Percentiles rank a stretch among this genome's conserved stretches.
These are phyloP conservation scores for Micromonas commoda DNA, from an alignment of 139 green algal species.

Conservation along the genomic window DNA sequence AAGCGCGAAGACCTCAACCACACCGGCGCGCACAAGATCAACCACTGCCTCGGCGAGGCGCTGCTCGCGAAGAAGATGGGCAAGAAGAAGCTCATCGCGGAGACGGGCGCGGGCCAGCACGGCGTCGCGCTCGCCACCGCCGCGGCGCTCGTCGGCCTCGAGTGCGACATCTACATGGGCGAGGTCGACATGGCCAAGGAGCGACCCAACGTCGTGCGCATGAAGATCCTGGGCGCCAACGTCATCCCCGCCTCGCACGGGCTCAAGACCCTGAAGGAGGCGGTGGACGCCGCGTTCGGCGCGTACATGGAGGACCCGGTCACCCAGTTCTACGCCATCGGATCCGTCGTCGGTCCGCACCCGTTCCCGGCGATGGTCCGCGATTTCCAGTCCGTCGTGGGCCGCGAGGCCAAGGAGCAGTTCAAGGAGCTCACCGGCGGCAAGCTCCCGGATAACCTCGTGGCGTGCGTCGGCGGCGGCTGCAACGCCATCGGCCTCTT, in stretches of 20 bases:
- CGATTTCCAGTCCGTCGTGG: slow-evolving; percentile 95
- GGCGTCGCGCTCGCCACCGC: slow-evolving; percentile 97
- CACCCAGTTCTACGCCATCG: slow-evolving; percentile 98
- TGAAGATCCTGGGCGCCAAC: slow-evolving; percentile 93
- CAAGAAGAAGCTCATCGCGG: slow-evolving; percentile 96
- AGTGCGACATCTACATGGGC: slow-evolving; percentile 99
- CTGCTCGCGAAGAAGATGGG: slow-evolving; percentile 84
- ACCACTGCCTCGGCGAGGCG: slow-evolving; percentile 95
- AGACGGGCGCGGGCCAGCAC: slow-evolving; percentile 97
- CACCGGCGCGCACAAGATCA: slow-evolving; percentile 99
- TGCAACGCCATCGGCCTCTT: slow-evolving; percentile 99
- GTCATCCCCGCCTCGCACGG: slow-evolving; percentile 73
- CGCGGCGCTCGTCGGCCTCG: slow-evolving; percentile 83
- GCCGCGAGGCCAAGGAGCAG: slow-evolving; percentile 72
- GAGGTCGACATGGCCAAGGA: slow-evolving; percentile 94
- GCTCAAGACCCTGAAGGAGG: slow-evolving; percentile 95
- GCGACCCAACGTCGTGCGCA: slow-evolving; percentile 97
- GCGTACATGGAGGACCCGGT: slow-evolving; percentile 99
- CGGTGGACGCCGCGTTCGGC: slow-evolving; percentile 91
- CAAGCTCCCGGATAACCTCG: slow-evolving; percentile 85
- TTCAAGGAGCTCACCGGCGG: slow-evolving; percentile 74
- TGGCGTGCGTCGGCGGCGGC: slow-evolving; percentile 95
- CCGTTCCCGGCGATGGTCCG: slow-evolving; percentile 99
- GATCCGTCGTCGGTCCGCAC: slow-evolving; percentile 89
- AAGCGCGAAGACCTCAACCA: slow-evolving; percentile 99